Evolutionary conservation across 1,284 basidiomycete species (phyloP).

Genomic region (Austropuccinia psidii): DNA sequence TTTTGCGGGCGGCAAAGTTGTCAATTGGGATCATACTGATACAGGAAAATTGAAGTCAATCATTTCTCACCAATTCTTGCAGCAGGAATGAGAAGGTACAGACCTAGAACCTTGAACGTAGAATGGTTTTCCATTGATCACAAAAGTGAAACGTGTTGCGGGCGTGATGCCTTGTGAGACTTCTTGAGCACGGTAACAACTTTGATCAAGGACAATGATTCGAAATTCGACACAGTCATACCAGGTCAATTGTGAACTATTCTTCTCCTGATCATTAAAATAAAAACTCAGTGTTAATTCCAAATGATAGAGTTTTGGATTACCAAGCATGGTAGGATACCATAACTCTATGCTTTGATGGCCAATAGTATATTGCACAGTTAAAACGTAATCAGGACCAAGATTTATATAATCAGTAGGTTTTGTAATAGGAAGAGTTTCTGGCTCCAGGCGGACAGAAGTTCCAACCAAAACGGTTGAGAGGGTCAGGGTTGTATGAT

Average conservation of each 20-base stretch:
- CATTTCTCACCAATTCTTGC: neutral
- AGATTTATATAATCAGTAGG: conserved; percentile 35
- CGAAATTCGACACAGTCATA: conserved; percentile 40
- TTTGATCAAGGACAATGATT: conserved; percentile 41
- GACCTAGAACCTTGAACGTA: conserved; percentile 42
- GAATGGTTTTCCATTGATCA: conserved; percentile 40
- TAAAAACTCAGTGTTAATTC: conserved; percentile 18
- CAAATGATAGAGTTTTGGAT: conserved; percentile 40
- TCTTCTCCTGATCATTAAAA: conserved; percentile 28
- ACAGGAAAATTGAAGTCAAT: neutral
- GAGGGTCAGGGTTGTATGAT: conserved; percentile 36
- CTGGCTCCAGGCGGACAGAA: conserved; percentile 8
- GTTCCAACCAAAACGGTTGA: conserved; percentile 28
- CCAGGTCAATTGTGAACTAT: conserved; percentile 27
- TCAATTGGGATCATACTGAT: conserved; percentile 34
- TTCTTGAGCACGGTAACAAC: conserved; percentile 35
- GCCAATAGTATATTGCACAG: conserved; percentile 37
- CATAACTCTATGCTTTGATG: conserved; percentile 39
- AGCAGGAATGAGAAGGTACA: conserved; percentile 36
- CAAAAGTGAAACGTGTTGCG: conserved; percentile 40
- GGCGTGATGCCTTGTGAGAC: conserved; percentile 37
- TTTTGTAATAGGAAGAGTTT: neutral
- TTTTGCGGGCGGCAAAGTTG: conserved; percentile 10
- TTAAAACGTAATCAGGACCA: conserved; percentile 35
- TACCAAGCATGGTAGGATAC: conserved; percentile 42